Conservation (phyloP, 2,329 filamentous ascomycete species). For the Leptographium galeiforme region DNA sequence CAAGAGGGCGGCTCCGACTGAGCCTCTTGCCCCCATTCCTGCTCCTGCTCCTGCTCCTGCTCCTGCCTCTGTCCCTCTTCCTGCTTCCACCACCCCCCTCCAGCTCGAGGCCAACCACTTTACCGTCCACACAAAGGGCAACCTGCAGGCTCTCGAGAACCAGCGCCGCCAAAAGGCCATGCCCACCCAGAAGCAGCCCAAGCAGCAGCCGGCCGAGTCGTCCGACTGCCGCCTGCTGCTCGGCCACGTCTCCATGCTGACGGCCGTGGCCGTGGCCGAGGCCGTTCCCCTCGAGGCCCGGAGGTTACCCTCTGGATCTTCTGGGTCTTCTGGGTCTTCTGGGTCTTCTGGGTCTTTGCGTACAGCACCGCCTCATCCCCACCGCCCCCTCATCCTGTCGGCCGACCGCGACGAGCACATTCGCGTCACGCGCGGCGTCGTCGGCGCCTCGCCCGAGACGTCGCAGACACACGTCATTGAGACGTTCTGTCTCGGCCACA, state of each 20-base stretch:
- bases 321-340: too few relatives aligned
- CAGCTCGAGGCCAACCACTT: constrained; percentile 33
- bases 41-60: not conserved
- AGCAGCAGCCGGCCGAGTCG: constrained; percentile 11
- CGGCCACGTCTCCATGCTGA: constrained; percentile 92
- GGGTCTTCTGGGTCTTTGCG: too few relatives aligned
- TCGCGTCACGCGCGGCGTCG: constrained; percentile 62
- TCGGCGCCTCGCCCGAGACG: constrained; percentile 24
- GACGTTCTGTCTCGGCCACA: constrained; percentile 77
- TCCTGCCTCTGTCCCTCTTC: not conserved
- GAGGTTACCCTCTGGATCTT: too few relatives aligned
- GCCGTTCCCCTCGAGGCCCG: constrained; percentile 16
- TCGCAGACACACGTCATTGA: constrained; percentile 76
- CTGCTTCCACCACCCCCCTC: constrained; percentile 24
- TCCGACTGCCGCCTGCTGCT: constrained; percentile 45
- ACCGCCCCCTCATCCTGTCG: constrained; percentile 37
- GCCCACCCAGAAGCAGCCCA: constrained; percentile 10
- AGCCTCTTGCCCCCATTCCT: not conserved
- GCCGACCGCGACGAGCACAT: constrained; percentile 60
- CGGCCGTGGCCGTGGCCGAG: constrained; percentile 49
- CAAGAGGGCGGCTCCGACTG: constrained; percentile 1
- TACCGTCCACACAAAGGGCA: constrained; percentile 52
- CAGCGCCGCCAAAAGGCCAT: constrained; percentile 36
- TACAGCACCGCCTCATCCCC: too few relatives aligned
- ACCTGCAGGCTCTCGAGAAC: constrained; percentile 44